Percentiles rank a stretch among this genome's conserved stretches.
phyloP scores from a whole-genome alignment of 2,329 filamentous ascomycete species.

The Phyllosticta citriasiana region DNA sequence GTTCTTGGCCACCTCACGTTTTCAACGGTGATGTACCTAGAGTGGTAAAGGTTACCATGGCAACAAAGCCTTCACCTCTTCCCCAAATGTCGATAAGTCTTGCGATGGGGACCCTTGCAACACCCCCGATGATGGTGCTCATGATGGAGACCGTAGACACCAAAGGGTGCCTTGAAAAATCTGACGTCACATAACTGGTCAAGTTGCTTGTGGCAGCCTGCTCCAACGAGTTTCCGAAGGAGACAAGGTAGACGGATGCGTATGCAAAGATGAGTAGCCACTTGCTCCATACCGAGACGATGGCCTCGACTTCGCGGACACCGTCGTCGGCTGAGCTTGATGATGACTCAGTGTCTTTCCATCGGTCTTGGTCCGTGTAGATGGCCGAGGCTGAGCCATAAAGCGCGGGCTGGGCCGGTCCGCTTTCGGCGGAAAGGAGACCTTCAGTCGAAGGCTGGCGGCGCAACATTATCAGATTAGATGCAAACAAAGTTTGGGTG shows the following conservation, averaged over 20 bases:
- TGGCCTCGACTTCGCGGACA: constrained; percentile 32
- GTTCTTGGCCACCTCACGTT: background rate
- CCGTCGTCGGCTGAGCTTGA: constrained; percentile 15
- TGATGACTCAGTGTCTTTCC: background rate
- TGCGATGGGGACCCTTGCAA: constrained; percentile 27
- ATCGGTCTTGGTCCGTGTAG: background rate
- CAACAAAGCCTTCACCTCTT: constrained; percentile 28
- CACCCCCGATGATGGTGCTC: constrained; percentile 26
- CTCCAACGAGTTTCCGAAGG: constrained; percentile 40
- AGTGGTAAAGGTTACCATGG: constrained; percentile 24
- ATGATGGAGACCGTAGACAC: constrained; percentile 27
- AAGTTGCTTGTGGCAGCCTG: constrained; percentile 31
- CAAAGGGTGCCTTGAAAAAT: constrained; percentile 24
- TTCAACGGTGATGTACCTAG: background rate
- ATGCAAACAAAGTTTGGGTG: background rate
- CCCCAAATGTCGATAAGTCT: constrained; percentile 34
- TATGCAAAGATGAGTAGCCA: constrained; percentile 32
- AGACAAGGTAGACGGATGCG: constrained; percentile 32
- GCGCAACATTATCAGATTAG: background rate
- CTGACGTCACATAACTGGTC: constrained; percentile 31
- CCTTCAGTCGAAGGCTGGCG: background rate
- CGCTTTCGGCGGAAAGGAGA: background rate
- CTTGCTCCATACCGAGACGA: constrained; percentile 32
- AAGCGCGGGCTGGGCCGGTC: background rate
- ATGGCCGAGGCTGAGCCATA: background rate